These are phyloP conservation scores for Rossbeevera mucosa DNA, from an alignment of 768 basidiomycete species.

Conservation along the genomic window DNA sequence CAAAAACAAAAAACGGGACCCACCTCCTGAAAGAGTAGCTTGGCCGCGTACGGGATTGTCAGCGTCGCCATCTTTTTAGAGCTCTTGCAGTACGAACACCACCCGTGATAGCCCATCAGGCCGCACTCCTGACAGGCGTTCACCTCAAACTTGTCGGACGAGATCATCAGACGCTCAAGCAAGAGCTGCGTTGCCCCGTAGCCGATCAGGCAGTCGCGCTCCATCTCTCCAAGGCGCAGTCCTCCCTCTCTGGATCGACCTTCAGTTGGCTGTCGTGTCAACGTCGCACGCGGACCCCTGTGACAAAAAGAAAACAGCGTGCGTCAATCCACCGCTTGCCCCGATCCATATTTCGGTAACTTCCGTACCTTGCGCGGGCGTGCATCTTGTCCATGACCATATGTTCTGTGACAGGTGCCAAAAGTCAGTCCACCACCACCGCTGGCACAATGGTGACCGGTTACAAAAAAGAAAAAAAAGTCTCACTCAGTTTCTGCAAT, in stretches of 20 bases:
- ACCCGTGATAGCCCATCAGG: constrained; percentile 89
- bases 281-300: constrained; percentile 91
- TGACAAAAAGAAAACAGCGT: not conserved
- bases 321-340: constrained; percentile 1
- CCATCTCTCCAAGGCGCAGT: constrained; percentile 97
- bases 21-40: constrained; percentile 88
- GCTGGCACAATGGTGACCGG: not conserved
- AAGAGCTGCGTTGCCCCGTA: constrained; percentile 97
- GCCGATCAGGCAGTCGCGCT: constrained; percentile 96
- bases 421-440: constrained; percentile 11
- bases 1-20: constrained; percentile 14
- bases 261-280: constrained; percentile 97
- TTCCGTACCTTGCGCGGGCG: constrained; percentile 80
- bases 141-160: constrained; percentile 96
- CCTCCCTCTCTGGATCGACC: constrained; percentile 98
- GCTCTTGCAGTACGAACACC: constrained; percentile 98
- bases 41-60: constrained; percentile 95
- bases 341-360: constrained; percentile 7
- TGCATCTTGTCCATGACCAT: constrained; percentile 99
- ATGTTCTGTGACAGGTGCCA: constrained; percentile 54
- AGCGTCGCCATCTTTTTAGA: constrained; percentile 94
- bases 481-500: constrained; percentile 86
- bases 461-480: not conserved
- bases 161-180: constrained; percentile 97
- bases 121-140: constrained; percentile 95